Base-by-base conservation (phyloP, 805 yeast species). In the Ogataea ramenticola region DNA sequence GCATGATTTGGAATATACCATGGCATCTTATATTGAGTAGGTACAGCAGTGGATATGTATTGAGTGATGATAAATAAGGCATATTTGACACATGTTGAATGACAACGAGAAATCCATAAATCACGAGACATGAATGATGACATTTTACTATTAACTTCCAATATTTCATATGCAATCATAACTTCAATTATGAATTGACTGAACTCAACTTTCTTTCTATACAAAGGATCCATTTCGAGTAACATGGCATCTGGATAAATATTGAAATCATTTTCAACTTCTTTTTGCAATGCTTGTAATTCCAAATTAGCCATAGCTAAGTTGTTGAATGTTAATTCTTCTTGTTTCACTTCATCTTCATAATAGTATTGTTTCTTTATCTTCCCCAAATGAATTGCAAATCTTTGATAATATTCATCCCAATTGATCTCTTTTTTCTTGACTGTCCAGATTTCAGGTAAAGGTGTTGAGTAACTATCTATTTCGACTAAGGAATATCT, bases 61-160 rank as follows among this genome's bases (percentile, higher is more conserved):
- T 34, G 41, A 8, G 27, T 17, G 14, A 59, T 47, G 3, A 58
- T 41, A 22, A 43, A 39, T 20, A 42, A 42, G 5, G 65, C 58
- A 32, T 51, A 49, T 17, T 47, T 40, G 41, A 44, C 50, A 43
- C 65, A 61, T 1, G 44, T 46, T 7, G 42, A 42, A 37, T 58
- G 54, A 37, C 54, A 52, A 6, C 39, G 29, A 14, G 36, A 30
- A 9, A 43, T 45, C 65, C 65, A 61, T 19, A 55, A 51, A 16
- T 49, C 44, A 36, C 53, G 43, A 16, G 46, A 40, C 56, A 59
- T 47, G 43, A 56, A 58, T 1, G 50, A 40, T 8, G 64, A 55
- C 60, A 61, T 55, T 44, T 52, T 55, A 33, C 60, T 48, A 41
- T 61, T 61, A 14, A 61, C 52, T 20, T 60, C 62, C 11, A 60